Base-by-base conservation (phyloP, 1,284 basidiomycete genomes). In the Melampsora occidentalis region DNA sequence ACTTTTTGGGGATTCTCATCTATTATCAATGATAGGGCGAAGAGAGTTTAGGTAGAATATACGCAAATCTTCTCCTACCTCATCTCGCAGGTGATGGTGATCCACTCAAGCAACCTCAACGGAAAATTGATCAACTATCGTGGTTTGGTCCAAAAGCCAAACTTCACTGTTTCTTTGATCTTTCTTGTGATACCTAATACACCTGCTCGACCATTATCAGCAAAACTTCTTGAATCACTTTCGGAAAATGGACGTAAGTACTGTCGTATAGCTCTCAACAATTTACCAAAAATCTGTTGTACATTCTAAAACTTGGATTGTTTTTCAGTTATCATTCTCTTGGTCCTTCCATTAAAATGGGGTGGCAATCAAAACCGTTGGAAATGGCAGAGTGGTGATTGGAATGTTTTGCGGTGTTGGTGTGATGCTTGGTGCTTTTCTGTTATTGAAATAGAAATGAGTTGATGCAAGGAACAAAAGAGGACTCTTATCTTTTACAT, bases 121-220 rank as follows among this genome's bases (percentile, higher is more conserved):
- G 46, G 42, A 48, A 35, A 59, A 42, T 76, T 51, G 73, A 76
- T 68, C 46, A 39, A 61, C 42, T 76, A 62, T 62, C 73, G 16
- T 76, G 73, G 73, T 76, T 69, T 76, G 73, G 66, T 18, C 67
- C 69, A 9, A 66, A 76, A 76, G 66, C 73, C 4, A 69, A 63
- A 51, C 18, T 76, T 49, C 53, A 57, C 53, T 28, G 22, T 57
- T 14, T 57, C 22, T 22, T 57, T n/a, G 16, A 57, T 57, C n/a
- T 57, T 57, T 57, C 16, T 57, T n/a, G 53, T 57, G 53, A 57
- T 57, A 57, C 53, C 53, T 28, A 57, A 57, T 57, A 28, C 16
- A 57, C 53, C 53, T 22, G n/a, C 53, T 57, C 53, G 5, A 57
- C n/a, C n/a, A 4, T 22, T 28, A n/a, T n/a, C 53, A 28, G 53